phyloP scores from a whole-genome alignment of 441 rosid species.

The Pelargonium myrrhifolium region DNA sequence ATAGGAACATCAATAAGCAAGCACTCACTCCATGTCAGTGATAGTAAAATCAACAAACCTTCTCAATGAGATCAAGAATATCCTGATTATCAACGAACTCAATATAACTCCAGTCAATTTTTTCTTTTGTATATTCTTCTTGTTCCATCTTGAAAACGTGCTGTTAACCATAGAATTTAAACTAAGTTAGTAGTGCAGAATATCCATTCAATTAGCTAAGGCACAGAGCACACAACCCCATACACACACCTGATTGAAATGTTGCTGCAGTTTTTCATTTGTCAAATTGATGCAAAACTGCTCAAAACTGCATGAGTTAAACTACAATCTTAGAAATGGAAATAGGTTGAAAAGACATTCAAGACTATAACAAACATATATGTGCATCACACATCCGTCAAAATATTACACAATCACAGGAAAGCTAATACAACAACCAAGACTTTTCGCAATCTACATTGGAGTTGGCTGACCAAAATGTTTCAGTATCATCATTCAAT shows the following conservation, averaged over 20 bases:
- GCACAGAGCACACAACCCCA: constrained; percentile 16
- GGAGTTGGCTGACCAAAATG: neutral
- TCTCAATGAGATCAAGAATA: constrained; percentile 66
- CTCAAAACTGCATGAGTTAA: constrained; percentile 51
- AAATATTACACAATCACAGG: neutral
- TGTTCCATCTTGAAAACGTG: constrained; percentile 87
- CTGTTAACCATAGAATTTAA: constrained; percentile 25
- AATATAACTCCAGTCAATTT: constrained; percentile 77
- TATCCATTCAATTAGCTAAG: constrained; percentile 9
- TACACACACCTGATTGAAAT: constrained; percentile 64
- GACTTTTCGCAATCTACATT: neutral
- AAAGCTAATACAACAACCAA: neutral
- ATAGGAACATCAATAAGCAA: neutral
- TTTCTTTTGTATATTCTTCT: constrained; percentile 69
- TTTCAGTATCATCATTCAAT: neutral
- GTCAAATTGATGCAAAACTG: constrained; percentile 80
- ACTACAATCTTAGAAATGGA: constrained; percentile 14
- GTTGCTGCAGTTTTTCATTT: constrained; percentile 78
- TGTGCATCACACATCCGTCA: neutral
- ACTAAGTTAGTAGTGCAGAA: constrained; percentile 15
- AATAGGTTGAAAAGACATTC: constrained; percentile 1
- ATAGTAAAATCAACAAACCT: constrained; percentile 26
- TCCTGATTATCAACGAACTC: constrained; percentile 71
- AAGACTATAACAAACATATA: constrained; percentile 5
- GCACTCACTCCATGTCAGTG: constrained; percentile 6